These are phyloP conservation scores for Cryptococcus depauperatus DNA, from an alignment of 1,284 basidiomycete species.

Conservation along the genomic window DNA sequence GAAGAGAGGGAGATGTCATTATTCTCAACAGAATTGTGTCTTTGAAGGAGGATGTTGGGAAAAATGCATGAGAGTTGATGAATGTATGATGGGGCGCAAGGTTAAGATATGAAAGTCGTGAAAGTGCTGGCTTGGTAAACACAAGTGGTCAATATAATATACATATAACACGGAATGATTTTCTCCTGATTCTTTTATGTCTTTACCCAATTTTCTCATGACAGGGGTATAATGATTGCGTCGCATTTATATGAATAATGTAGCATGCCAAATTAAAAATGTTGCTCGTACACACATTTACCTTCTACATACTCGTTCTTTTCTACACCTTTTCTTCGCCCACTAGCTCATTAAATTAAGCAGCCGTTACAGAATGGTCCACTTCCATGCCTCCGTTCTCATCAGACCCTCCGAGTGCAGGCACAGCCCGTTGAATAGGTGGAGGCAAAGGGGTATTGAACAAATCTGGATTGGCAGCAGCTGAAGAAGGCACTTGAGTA, in stretches of 20 bases:
- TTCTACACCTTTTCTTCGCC: neutral
- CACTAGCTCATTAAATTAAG: no score
- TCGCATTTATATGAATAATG: neutral
- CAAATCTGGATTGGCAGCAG: conserved; percentile 11
- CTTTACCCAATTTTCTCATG: no score
- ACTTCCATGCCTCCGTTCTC: conserved; percentile 31
- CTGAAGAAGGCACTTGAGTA: conserved; percentile 14
- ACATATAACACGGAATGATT: no score
- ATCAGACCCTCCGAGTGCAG: conserved; percentile 1
- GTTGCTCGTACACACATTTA: neutral
- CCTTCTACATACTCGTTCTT: neutral
- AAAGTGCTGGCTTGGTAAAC: no score
- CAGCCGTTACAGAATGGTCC: conserved; percentile 18
- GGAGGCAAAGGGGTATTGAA: conserved; percentile 35
- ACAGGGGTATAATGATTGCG: no score
- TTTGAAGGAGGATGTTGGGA: conserved; percentile 92
- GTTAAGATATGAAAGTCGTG: no score
- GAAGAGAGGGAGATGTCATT: conserved; percentile 62
- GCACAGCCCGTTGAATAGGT: conserved; percentile 30
- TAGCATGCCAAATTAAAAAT: neutral
- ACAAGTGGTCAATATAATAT: no score
- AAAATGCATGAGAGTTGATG: conserved; percentile 44
- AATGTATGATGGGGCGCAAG: no score
- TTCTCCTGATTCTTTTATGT: no score
- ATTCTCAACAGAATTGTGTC: conserved; percentile 90